Base-by-base conservation (phyloP, 257 asterid species). In the Solanum clarkiae region DNA sequence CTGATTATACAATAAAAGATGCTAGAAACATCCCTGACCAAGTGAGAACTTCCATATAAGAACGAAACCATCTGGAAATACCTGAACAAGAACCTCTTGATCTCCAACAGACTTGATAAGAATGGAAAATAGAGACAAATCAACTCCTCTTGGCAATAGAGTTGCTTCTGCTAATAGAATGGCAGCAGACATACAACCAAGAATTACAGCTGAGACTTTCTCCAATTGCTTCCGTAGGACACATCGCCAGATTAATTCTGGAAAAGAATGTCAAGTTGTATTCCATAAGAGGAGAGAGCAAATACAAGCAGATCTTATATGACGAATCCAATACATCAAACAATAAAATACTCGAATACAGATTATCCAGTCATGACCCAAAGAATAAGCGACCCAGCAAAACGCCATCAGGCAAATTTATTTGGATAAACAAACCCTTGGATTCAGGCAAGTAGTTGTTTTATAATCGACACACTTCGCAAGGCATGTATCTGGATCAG, bases 1-100 rank as follows among this genome's bases (percentile, higher is more conserved):
- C 57, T 51, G 60, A 77, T 77, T 75, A 51, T 26, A 15, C 60
- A 14, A 75, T 51, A 75, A 75, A 51, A 24, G 40, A 77, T 49
- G 45, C 80, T 36, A 65, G 80, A 66, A 56, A 60, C 85, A 82
- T 82, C 69, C 85, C 13, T 45, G 51, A 63, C 22, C 32, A 82
- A 26, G 75, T 44, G 63, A 65, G 79, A 69, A 82, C 49, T 26
- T 79, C 65, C 83, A 79, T 17, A 29, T 17, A 53, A 79, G 49
- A 79, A 54, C 83, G 24, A 12, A 83, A 84, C n/a, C 57, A 82
- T 63, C 49, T 79, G 72, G 84, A 81, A 18, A 68, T 90, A 97
- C 99, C 99, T 97, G 99, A 90, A 95, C 98, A 84, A 95, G 89
- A 90, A 93, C 97, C 92, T 97, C 99, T 86, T 94, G 93, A 83